Conservation (phyloP, 331 rosid species). For the Spiraea crenata region DNA sequence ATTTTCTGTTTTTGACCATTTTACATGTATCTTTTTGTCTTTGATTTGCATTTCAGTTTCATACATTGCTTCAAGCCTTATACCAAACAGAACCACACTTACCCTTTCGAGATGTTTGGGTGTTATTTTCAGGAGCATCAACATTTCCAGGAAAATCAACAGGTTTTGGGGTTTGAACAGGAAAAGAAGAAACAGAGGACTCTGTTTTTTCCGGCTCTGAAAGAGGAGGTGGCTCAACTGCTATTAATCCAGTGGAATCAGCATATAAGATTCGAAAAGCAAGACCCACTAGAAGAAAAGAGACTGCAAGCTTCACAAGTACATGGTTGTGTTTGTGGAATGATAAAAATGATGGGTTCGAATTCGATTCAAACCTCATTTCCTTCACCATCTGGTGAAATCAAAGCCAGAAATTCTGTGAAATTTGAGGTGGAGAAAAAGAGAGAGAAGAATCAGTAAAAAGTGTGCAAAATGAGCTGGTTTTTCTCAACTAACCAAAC, state of each 20-base stretch:
- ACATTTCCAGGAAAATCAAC: conserved; percentile 5
- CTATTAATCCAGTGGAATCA: conserved; percentile 46
- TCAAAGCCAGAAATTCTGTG: background rate
- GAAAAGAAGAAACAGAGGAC: conserved; percentile 27
- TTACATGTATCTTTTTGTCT: background rate
- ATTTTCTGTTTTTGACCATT: too few species aligned
- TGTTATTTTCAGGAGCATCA: conserved; percentile 33
- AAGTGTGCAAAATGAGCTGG: background rate
- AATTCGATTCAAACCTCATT: conserved; percentile 44
- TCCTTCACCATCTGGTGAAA: conserved; percentile 45
- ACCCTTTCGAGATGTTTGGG: conserved; percentile 39
- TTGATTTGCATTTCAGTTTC: background rate
- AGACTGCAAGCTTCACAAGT: conserved; percentile 49
- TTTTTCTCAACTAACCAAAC: conserved; percentile 19
- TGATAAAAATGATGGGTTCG: conserved; percentile 13
- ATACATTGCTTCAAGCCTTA: background rate
- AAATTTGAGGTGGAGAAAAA: background rate
- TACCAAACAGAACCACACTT: background rate
- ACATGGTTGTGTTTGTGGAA: conserved; percentile 40
- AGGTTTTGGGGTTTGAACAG: conserved; percentile 23
- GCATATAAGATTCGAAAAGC: conserved; percentile 56
- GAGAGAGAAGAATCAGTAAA: background rate
- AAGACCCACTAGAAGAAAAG: conserved; percentile 53
- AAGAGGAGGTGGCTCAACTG: conserved; percentile 26
- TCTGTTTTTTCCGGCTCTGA: conserved; percentile 24